Base-by-base conservation (phyloP, 2,329 filamentous ascomycete species). In the Drechmeria coniospora region DNA sequence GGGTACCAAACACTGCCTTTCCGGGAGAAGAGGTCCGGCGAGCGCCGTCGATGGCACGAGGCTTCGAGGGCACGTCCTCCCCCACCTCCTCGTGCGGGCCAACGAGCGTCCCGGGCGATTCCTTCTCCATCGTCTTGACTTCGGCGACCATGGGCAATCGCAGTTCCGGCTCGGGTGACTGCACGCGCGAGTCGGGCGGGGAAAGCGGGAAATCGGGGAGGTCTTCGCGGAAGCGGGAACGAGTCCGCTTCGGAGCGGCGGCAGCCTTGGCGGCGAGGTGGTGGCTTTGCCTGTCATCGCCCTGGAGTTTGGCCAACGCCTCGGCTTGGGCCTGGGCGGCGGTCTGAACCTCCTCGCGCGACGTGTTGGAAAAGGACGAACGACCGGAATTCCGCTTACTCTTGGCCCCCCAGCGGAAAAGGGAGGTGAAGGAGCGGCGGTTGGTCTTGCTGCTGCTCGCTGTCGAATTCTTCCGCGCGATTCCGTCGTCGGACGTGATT, bases 161-260 rank as follows among this genome's bases (percentile, higher is more conserved):
- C 8, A 43, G 45, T 23, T 72, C 68, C 8, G 63, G 67, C 40
- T 84, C 80, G 1, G 81, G 81, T 1, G 83, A 86, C 36, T 83
- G 78, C 15, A 86, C 59, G 15, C 79, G 68, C 1, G 84, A 92
- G 36, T 82, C 78, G 7, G 84, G 81, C 8, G 83, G 82, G n/a
- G 84, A 90, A 9, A 86, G 53, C 2, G 82, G 79, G 28, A 83
- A 66, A 45, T 94, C 87, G 4, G 84, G 86, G 9, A 94, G 64
- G 44, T 94, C 84, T 56, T 95, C 87, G 26, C 80, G 71, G 57
- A 95, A 95, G 31, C 82, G 86, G 21, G 86, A 94, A 52, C 81
- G 76, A 4, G 83, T 90, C 31, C 86, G 73, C 43, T 79, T 78
- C 5, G 83, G 78, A 5, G 75, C 47, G 6, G 53, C 55, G 9